These are phyloP conservation scores for Mycena sp. DNA, from an alignment of 1,284 basidiomycete species.

Conservation along the genomic window DNA sequence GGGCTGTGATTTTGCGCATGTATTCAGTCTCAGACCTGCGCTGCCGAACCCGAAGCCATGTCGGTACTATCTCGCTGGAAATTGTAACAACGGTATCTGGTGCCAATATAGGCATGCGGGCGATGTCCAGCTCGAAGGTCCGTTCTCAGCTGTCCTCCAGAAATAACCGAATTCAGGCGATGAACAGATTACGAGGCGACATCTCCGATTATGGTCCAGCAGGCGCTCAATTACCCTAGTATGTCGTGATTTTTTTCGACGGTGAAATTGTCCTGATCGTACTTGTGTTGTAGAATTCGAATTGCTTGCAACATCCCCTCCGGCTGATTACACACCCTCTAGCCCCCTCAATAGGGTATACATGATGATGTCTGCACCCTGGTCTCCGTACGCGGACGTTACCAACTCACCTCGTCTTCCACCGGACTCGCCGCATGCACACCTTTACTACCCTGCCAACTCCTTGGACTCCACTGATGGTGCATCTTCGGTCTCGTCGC, in stretches of 20 bases:
- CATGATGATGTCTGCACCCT: background rate
- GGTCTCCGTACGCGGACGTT: slow-evolving; percentile 10
- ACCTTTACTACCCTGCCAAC: slow-evolving; percentile 22
- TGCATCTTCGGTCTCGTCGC: slow-evolving; percentile 34
- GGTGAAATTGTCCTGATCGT: too few species aligned
- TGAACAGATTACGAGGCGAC: too few species aligned
- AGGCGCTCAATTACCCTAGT: too few species aligned
- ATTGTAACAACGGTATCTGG: slow-evolving; percentile 48
- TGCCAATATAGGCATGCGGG: slow-evolving; percentile 49
- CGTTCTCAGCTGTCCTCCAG: background rate
- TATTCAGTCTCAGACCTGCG: slow-evolving; percentile 39
- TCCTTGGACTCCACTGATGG: slow-evolving; percentile 36
- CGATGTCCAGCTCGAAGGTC: slow-evolving; percentile 34
- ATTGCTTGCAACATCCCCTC: background rate
- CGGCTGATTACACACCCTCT: slow-evolving; percentile 1
- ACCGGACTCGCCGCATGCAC: slow-evolving; percentile 9
- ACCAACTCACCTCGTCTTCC: slow-evolving; percentile 22
- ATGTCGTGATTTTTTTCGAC: too few species aligned
- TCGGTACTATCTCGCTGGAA: slow-evolving; percentile 49
- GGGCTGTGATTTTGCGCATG: slow-evolving; percentile 57
- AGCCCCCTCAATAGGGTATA: slow-evolving; percentile 5
- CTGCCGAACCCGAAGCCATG: slow-evolving; percentile 39
- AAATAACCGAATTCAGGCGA: too few species aligned
- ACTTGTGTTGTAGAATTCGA: slow-evolving; percentile 6
- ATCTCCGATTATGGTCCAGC: too few species aligned